These are phyloP conservation scores for Casuarina glauca DNA, from an alignment of 306 rosid genomes.

Conservation along the genomic window DNA sequence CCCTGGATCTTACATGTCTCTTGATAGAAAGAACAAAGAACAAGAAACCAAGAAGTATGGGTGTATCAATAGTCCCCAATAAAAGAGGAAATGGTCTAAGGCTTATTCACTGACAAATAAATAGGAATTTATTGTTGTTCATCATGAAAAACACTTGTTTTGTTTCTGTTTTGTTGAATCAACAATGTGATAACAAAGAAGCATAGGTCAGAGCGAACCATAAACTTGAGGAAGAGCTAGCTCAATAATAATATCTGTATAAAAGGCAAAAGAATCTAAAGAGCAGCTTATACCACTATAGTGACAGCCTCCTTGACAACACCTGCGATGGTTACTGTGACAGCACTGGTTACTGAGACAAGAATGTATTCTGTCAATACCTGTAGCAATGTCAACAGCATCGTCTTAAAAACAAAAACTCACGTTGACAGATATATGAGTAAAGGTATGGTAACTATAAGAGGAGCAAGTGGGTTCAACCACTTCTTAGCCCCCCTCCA, in stretches of 20 bases:
- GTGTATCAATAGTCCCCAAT: no score
- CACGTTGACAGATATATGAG: conserved; percentile 11
- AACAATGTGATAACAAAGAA: background rate
- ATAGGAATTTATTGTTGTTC: no score
- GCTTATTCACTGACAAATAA: no score
- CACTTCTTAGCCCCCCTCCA: background rate
- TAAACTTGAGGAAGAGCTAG: background rate
- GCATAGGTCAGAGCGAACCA: conserved; percentile 1
- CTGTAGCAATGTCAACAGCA: conserved; percentile 47
- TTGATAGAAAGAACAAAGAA: no score
- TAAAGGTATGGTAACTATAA: background rate
- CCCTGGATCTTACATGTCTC: no score
- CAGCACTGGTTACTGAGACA: conserved; percentile 96
- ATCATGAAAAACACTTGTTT: no score
- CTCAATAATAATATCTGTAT: conserved; percentile 7
- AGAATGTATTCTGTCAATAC: conserved; percentile 87
- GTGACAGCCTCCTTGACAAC: conserved; percentile 98
- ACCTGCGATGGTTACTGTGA: conserved; percentile 94
- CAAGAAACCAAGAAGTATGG: no score
- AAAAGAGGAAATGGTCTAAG: no score
- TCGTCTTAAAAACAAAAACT: conserved; percentile 17
- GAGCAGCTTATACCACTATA: conserved; percentile 66
- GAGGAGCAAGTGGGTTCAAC: background rate
- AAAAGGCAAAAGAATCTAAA: conserved; percentile 14
- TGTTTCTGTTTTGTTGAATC: background rate